Percentiles rank a stretch among this genome's conserved stretches.
phyloP scores from a whole-genome alignment of 2,329 filamentous ascomycete genomes.

The Epichloe baconii region DNA sequence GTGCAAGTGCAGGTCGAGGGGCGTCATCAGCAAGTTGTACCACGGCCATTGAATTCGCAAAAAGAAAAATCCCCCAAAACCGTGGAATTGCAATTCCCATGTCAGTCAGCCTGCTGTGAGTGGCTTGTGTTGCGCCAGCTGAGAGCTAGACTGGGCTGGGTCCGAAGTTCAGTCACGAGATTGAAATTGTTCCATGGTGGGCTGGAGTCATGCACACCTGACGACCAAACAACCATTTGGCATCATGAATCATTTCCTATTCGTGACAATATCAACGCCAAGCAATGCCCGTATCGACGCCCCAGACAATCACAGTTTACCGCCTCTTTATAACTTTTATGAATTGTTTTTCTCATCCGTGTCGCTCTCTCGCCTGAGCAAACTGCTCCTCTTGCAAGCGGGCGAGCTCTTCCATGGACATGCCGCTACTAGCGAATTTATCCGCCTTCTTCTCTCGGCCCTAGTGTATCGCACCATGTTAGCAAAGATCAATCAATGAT shows the following conservation, averaged over 20 bases:
- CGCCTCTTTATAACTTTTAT: neutral
- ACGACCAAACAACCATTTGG: neutral
- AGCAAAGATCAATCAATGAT: constrained; percentile 31
- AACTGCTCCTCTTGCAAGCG: constrained; percentile 87
- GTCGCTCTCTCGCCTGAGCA: constrained; percentile 47
- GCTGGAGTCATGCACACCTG: neutral
- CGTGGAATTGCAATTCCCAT: no score
- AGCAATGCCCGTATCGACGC: constrained; percentile 21
- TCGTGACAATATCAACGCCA: constrained; percentile 16
- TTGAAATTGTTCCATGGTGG: no score
- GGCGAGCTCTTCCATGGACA: constrained; percentile 82
- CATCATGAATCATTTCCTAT: neutral
- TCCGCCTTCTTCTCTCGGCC: constrained; percentile 93
- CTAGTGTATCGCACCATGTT: constrained; percentile 28
- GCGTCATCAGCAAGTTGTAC: no score
- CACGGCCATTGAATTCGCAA: no score
- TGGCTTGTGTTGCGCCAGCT: no score
- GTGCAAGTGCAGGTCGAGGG: no score
- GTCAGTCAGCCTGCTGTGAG: no score
- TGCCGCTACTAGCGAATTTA: constrained; percentile 88
- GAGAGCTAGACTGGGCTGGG: no score
- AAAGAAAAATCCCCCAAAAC: no score
- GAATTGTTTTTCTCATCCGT: constrained; percentile 9
- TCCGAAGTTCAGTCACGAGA: no score
- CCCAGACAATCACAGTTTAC: constrained; percentile 3